A percentile compares a stretch with the other conserved stretches of the same genome.
Conservation (phyloP, 805 yeast genomes). For the Clavispora fructus region DNA sequence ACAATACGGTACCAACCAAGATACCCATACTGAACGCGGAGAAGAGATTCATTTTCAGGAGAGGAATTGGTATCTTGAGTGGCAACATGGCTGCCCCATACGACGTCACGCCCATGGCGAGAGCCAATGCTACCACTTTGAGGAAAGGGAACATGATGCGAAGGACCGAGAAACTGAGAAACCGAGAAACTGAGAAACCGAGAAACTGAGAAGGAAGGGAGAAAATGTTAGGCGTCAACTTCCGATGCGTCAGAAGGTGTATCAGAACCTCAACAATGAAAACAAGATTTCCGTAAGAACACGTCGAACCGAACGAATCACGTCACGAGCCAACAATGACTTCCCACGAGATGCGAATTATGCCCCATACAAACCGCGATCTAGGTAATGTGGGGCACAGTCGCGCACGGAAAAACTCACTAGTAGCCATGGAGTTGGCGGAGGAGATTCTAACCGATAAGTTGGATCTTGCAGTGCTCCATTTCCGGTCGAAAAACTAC, state of each 20-base stretch:
- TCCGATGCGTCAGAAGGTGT: too few relatives aligned
- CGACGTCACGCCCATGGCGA: constrained; percentile 6
- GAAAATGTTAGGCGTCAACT: too few relatives aligned
- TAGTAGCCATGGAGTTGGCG: constrained; percentile 13
- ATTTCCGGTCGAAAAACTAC: constrained; percentile 27
- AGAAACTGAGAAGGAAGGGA: too few relatives aligned
- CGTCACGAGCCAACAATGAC: too few relatives aligned
- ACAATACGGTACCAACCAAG: constrained; percentile 53
- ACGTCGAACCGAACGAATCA: too few relatives aligned
- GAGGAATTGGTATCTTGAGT: constrained; percentile 6
- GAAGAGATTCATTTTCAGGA: constrained; percentile 24
- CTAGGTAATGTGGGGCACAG: background rate
- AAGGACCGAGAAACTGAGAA: too few relatives aligned
- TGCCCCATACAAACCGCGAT: too few relatives aligned
- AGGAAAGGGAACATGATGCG: background rate
- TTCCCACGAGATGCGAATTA: too few relatives aligned
- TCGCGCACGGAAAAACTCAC: background rate
- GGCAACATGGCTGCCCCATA: constrained; percentile 9
- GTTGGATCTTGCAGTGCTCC: constrained; percentile 23
- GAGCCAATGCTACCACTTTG: constrained; percentile 1
- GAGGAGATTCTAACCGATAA: constrained; percentile 25
- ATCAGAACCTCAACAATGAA: too few relatives aligned
- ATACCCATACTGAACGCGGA: constrained; percentile 57
- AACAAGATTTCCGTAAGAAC: too few relatives aligned
- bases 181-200: too few relatives aligned